phyloP scores from a whole-genome alignment of 371 early-diverging fungal species.

The Mortierella sp. region DNA sequence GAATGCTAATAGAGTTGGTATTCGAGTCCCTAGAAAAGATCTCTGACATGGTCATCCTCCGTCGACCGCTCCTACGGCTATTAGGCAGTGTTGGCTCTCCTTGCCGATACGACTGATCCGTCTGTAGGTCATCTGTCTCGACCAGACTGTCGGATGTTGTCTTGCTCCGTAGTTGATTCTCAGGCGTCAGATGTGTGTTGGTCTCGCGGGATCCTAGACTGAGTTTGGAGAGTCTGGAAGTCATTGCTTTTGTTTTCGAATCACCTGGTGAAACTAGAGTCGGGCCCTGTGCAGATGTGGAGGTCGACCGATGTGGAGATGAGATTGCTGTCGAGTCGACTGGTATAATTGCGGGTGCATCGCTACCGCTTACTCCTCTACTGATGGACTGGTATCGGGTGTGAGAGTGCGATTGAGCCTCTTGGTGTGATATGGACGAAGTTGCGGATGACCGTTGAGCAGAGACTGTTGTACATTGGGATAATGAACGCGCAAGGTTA shows the following conservation, averaged over 20 bases:
- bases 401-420: slow-evolving; percentile 23
- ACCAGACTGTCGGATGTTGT: no score
- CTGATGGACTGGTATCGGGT: background rate
- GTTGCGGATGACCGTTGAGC: slow-evolving; percentile 17
- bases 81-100: background rate
- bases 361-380: background rate
- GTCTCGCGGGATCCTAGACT: background rate
- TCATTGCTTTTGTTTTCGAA: background rate
- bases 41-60: slow-evolving; percentile 43
- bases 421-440: slow-evolving; percentile 18
- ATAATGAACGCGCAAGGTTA: slow-evolving; percentile 6
- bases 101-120: background rate
- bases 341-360: background rate
- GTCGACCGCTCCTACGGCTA: slow-evolving; percentile 15
- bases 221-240: background rate
- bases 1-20: no score
- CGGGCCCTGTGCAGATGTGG: background rate
- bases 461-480: slow-evolving; percentile 8
- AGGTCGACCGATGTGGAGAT: background rate
- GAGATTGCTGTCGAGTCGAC: background rate
- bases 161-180: no score
- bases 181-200: background rate
- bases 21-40: slow-evolving; percentile 28
- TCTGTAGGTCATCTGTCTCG: background rate
- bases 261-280: background rate